Percentiles rank a stretch among this genome's conserved stretches.
phyloP scores from a whole-genome alignment of 768 basidiomycete genomes.

The Leccinum sublutescens region DNA sequence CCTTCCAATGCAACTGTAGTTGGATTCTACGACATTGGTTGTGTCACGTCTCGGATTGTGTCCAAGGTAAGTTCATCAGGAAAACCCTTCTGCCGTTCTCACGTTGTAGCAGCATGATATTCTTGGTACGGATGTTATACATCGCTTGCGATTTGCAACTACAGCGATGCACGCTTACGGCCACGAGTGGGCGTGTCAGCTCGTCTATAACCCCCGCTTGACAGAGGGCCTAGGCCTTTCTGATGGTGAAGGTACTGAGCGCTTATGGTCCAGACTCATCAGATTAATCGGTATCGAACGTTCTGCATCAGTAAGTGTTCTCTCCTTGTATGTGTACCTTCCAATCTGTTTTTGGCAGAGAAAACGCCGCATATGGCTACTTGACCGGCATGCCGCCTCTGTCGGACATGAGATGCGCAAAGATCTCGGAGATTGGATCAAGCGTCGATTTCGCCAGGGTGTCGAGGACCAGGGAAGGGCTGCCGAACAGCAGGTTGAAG shows the following conservation, averaged over 20 bases:
- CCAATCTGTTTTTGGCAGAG: neutral
- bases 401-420: too few species aligned
- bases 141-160: neutral
- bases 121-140: neutral
- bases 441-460: too few species aligned
- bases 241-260: constrained; percentile 6
- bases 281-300: constrained; percentile 36
- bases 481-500: too few species aligned
- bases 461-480: too few species aligned
- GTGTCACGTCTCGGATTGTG: neutral
- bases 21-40: neutral
- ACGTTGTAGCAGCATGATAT: neutral
- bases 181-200: neutral
- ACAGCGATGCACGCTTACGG: neutral
- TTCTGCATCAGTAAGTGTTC: constrained; percentile 28
- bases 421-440: too few species aligned
- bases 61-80: neutral
- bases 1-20: neutral
- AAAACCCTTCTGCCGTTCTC: neutral
- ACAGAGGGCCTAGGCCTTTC: neutral
- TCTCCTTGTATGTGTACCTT: neutral
- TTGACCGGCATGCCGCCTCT: too few species aligned
- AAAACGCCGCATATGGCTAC: too few species aligned
- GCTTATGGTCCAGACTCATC: constrained; percentile 34
- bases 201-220: neutral